Percentiles rank a stretch among this genome's conserved stretches.
These are phyloP conservation scores for Westerdykella sp. DNA, from an alignment of 2,329 filamentous ascomycete genomes.

Conservation along the genomic window DNA sequence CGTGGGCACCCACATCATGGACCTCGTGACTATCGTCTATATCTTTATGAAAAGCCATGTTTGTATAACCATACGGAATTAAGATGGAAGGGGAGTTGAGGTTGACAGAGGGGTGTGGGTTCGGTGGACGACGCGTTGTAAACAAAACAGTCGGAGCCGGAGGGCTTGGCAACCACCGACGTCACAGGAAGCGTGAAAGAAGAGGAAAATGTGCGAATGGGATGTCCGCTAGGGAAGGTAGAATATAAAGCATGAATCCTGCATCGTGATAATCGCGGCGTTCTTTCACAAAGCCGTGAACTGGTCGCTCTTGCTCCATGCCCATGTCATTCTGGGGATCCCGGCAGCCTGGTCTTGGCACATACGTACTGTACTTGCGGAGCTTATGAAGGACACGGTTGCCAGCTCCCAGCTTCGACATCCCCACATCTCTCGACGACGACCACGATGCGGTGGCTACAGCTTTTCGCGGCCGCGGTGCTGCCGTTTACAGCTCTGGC, in stretches of 20 bases:
- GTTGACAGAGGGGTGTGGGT: constrained; percentile 14
- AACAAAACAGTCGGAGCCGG: constrained; percentile 22
- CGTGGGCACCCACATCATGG: constrained; percentile 29
- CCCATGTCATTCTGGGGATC: background rate
- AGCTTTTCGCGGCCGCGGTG: constrained; percentile 56
- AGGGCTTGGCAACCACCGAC: background rate
- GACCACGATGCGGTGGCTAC: constrained; percentile 59
- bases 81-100: constrained; percentile 5
- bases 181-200: background rate
- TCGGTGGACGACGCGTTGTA: constrained; percentile 27
- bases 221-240: too few relatives aligned
- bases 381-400: background rate
- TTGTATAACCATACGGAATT: constrained; percentile 12
- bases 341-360: background rate
- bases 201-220: background rate
- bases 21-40: constrained; percentile 23
- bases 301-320: background rate
- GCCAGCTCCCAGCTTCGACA: constrained; percentile 13
- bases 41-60: constrained; percentile 25
- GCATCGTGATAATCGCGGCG: background rate
- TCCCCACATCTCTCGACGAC: constrained; percentile 11
- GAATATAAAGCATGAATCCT: background rate
- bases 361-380: background rate
- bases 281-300: background rate
- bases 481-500: constrained; percentile 56